These are phyloP conservation scores for Termitomyces sp. DNA, from an alignment of 768 basidiomycete genomes.

Conservation along the genomic window DNA sequence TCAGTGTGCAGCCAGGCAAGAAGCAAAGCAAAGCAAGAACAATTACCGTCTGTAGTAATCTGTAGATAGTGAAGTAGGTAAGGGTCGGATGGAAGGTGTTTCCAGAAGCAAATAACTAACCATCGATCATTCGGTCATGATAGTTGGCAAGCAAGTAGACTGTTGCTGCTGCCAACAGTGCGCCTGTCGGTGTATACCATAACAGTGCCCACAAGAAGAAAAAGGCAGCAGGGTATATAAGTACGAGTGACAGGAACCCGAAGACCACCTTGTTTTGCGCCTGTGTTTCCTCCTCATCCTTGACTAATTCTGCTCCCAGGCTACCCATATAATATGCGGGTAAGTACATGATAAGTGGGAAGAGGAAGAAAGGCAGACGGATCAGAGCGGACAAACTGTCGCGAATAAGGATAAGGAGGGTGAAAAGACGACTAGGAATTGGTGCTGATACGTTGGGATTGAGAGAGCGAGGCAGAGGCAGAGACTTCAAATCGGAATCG, in stretches of 20 bases:
- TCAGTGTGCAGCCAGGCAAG: conserved; percentile 4
- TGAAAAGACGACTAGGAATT: conserved; percentile 78
- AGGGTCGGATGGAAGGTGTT: conserved; percentile 15
- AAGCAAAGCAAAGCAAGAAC: conserved; percentile 1
- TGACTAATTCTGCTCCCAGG: conserved; percentile 64
- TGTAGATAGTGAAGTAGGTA: conserved; percentile 20
- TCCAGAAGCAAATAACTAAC: conserved; percentile 35
- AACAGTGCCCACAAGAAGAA: conserved; percentile 82
- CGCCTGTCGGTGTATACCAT: conserved; percentile 69
- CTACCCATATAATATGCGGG: conserved; percentile 84
- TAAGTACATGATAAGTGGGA: conserved; percentile 78
- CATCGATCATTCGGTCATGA: conserved; percentile 82
- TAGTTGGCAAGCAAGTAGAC: conserved; percentile 81
- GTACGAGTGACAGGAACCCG: conserved; percentile 66
- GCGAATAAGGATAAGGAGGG: conserved; percentile 70
- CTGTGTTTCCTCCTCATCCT: conserved; percentile 90
- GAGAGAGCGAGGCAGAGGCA: conserved; percentile 79
- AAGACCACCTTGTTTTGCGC: conserved; percentile 97
- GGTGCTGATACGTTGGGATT: conserved; percentile 73
- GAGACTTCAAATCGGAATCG: conserved; percentile 76
- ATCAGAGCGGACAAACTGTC: conserved; percentile 68
- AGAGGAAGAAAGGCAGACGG: conserved; percentile 82
- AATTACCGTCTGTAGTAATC: conserved; percentile 77
- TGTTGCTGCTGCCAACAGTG: conserved; percentile 57
- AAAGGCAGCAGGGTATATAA: conserved; percentile 82